Evolutionary conservation across 768 basidiomycete genomes (phyloP), one percentile per base, ranked within the genome.

Genomic region (Mycena crocata): DNA sequence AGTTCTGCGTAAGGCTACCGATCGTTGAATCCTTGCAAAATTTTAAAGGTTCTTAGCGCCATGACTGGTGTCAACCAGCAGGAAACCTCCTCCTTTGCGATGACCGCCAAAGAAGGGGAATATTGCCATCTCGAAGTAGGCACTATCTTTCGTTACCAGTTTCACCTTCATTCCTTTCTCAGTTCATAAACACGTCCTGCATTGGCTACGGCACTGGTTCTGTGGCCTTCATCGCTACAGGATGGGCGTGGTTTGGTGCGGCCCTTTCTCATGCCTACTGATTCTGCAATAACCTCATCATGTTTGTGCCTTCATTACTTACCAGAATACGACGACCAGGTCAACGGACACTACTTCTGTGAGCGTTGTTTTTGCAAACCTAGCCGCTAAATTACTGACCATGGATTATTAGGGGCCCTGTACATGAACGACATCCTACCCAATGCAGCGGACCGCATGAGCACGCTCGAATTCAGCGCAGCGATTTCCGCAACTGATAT

Each of bases 401-500:
- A n/a, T 23, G 42, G 24, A 14, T 55, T 37, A 34, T 7, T 17
- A 55, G 30, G 52, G 52, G 52, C 52, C 12, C 52, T 55, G 32
- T 35, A 55, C 19, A 34, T 55, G 52, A 34, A 55, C 19, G 8
- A 32, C 13, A 26, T 32, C 34, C 52, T 55, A 8, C 19, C 21
- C 2, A 44, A 44, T 24, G 52, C 14, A 10, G 24, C 52, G n/a
- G 52, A 55, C 52, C 52, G 52, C 26, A 39, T 34, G 32, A 55
- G 34, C 52, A 24, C 32, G 15, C 30, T 55, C 24, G 50, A 31
- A 6, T 51, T 51, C 50, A 51, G 12, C 9, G 14, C 30, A 15
- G 34, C 24, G 23, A 37, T 55, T 32, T 55, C 52, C 14, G 52
- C 52, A 19, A 55, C 52, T 23, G 52, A 55, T 55, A 14, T 34